Evolutionary conservation across 805 yeast species (phyloP), one percentile per base, ranked within the genome.

Genomic region (Wickerhamiella australiensis): DNA sequence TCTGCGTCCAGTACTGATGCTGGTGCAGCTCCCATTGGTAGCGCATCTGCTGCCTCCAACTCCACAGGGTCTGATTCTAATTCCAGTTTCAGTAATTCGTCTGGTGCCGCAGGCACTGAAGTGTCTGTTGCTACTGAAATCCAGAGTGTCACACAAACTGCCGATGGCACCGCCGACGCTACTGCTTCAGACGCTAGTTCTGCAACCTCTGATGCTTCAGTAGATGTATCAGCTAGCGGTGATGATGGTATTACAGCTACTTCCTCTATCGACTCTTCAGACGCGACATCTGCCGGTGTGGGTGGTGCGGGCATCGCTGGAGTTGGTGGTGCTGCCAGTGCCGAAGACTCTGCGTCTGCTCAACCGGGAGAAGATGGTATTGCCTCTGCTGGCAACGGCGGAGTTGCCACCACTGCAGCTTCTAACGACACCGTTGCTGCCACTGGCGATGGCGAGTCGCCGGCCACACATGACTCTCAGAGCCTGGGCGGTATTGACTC

Each of bases 201-300:
- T 26, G 21, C 35, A n/a, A 31, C 26, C 15, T 7, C 31, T 6
- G 29, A 21, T 31, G 17, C 35, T 17, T 6, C 37, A 6, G 52
- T 47, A n/a, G 57, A 52, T 26, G 55, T 48, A 13, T 50, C 45
- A 11, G 57, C 22, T 15, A 36, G 20, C 12, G n/a, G 22, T 20
- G 40, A 20, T n/a, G 20, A 21, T 15, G 12, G 15, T 33, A 12
- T 33, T n/a, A 33, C 47, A 15, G 58, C 8, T 15, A 12, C 41
- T 11, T 20, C 13, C 23, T n/a, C 29, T n/a, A 31, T 15, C 23
- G 40, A 13, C 35, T 15, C 38, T 15, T 11, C 5, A 9, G 38
- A 33, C 13, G 21, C 47, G 35, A 23, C 31, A 3, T 20, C 27
- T 27, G 13, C 20, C 13, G 49, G 49, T 23, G 25, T 37, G 4